These are phyloP conservation scores for Populus nigra DNA, from an alignment of 345 rosid genomes.

Conservation along the genomic window DNA sequence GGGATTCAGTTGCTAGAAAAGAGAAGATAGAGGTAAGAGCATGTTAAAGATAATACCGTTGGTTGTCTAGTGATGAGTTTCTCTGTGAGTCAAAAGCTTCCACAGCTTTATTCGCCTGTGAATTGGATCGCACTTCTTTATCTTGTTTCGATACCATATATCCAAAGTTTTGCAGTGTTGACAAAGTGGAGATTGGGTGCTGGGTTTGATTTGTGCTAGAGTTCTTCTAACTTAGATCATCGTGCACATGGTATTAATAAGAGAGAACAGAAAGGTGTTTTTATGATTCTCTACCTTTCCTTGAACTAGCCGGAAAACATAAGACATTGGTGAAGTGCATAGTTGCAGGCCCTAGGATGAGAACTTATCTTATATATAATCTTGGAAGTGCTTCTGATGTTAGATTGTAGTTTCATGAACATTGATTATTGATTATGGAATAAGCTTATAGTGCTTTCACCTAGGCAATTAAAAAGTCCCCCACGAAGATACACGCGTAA, in stretches of 20 bases:
- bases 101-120: background rate
- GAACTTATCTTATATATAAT: background rate
- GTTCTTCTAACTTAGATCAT: too few species aligned
- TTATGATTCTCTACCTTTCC: background rate
- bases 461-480: too few species aligned
- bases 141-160: background rate
- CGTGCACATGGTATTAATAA: too few species aligned
- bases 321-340: background rate
- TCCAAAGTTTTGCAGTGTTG: background rate
- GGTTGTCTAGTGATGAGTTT: background rate
- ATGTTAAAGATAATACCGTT: background rate
- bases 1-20: slow-evolving; percentile 86
- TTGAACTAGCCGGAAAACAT: background rate
- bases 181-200: too few species aligned
- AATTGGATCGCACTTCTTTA: background rate
- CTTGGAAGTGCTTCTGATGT: background rate
- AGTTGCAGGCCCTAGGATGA: background rate
- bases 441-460: background rate
- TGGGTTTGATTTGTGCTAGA: too few species aligned
- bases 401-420: background rate
- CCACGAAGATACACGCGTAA: background rate
- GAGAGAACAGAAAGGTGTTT: too few species aligned
- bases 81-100: background rate
- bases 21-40: slow-evolving; percentile 74
- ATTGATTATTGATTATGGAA: background rate